Base-by-base conservation (phyloP, 306 rosid species). In the Pachyrhizus erosus region DNA sequence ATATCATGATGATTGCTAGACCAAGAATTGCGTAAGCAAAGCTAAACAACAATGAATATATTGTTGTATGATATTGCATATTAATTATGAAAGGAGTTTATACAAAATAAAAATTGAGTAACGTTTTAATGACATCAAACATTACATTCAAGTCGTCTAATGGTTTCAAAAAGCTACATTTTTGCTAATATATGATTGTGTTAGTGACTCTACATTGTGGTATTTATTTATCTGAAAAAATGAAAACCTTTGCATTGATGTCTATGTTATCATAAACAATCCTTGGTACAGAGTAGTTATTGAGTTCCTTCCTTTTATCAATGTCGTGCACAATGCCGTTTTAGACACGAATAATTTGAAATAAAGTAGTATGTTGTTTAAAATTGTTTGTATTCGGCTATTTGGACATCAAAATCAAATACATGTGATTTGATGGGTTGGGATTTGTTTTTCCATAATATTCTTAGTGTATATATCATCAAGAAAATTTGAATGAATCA, bases 21-120 rank as follows among this genome's bases (percentile, higher is more conserved):
- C 49, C 12, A 39, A 67, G 51, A 67, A 37, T 67, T 67, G 73
- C 51, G 51, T 67, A 5, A 67, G 31, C 27, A 67, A 39, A 67
- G 39, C 31, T n/a, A 66, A 66, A 39, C 15, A 20, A 39, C 29
- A 66, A 20, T 66, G 17, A 1, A 37, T 18, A 37, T 18, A 9
- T 33, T 18, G 3, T 33, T 65, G 42, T 64, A 14, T 7, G 21
- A 21, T 2, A 64, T 64, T 7, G 24, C 13, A 64, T 15, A 64
- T 18, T 66, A 4, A 37, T 34, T 18, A 66, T 4, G 13, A 66
- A 0, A 66, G 3, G 8, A 18, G 46, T 18, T 65, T 2, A 1
- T 37, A 34, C 8, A 3, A 37, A 37, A 34, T 20, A 39, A 67
- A 66, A 66, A 7, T n/a, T 34, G 8, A 34, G 17, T 34, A n/a